Evolutionary conservation across 305 asterid species (phyloP).

Genomic region (Fraxinus ornus): DNA sequence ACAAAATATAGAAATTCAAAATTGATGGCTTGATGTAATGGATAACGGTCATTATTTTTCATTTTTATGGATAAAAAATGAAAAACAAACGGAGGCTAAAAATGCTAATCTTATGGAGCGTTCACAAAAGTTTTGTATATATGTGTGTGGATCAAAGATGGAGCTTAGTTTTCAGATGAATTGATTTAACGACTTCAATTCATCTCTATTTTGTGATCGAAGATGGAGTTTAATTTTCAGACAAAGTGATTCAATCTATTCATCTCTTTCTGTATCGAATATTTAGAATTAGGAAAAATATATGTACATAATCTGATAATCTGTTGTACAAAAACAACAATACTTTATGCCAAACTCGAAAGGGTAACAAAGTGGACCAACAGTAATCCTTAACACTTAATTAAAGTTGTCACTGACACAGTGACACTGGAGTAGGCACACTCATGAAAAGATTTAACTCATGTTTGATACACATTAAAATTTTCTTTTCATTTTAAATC

Average conservation of each 20-base stretch:
- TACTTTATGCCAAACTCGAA: not conserved
- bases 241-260: not conserved
- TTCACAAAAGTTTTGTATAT: too few relatives aligned
- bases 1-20: too few relatives aligned
- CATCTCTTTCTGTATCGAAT: not conserved
- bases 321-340: not conserved
- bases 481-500: too few relatives aligned
- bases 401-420: constrained; percentile 24
- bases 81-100: too few relatives aligned
- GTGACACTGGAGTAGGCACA: constrained; percentile 18
- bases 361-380: constrained; percentile 45
- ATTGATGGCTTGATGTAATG: too few relatives aligned
- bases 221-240: not conserved
- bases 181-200: not conserved
- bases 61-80: too few relatives aligned
- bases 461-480: too few relatives aligned
- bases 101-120: not conserved
- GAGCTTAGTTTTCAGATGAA: too few relatives aligned
- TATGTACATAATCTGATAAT: too few relatives aligned
- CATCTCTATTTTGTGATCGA: not conserved
- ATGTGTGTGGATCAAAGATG: too few relatives aligned
- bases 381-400: constrained; percentile 32
- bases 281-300: too few relatives aligned
- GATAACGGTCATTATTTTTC: too few relatives aligned
- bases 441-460: constrained; percentile 1